Evolutionary conservation across 106 monocot genomes (phyloP).

Genomic region (Acorus gramineus): DNA sequence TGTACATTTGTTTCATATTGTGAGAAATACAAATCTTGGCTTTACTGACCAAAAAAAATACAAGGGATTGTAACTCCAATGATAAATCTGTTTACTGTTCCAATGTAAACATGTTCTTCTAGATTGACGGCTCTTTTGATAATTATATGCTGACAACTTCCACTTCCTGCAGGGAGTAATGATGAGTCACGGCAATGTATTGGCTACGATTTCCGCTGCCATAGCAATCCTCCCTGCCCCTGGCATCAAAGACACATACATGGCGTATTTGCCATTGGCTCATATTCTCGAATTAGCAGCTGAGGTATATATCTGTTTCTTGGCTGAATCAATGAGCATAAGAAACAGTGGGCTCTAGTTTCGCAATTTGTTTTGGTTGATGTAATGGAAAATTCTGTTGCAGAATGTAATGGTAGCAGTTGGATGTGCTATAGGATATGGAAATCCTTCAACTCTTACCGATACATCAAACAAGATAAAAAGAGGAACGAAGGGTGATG

Average conservation of each 20-base stretch:
- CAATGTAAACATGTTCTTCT: too few relatives aligned
- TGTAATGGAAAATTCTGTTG: slow-evolving; percentile 5
- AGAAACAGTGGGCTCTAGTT: too few relatives aligned
- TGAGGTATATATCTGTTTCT: slow-evolving; percentile 41
- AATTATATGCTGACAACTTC: neutral
- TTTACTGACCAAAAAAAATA: too few relatives aligned
- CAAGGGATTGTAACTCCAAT: too few relatives aligned
- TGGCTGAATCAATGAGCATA: neutral
- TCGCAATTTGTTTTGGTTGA: too few relatives aligned
- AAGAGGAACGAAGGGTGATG: slow-evolving; percentile 92
- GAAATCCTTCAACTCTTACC: slow-evolving; percentile 88
- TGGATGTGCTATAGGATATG: slow-evolving; percentile 87
- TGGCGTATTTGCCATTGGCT: slow-evolving; percentile 94
- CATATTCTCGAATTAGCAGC: slow-evolving; percentile 99
- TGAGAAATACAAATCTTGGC: too few relatives aligned
- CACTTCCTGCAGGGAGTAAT: slow-evolving; percentile 66
- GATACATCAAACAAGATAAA: slow-evolving; percentile 99
- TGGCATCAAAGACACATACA: slow-evolving; percentile 74
- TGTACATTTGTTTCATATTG: too few relatives aligned
- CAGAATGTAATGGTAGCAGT: slow-evolving; percentile 78
- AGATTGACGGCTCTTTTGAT: neutral
- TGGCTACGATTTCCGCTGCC: slow-evolving; percentile 79
- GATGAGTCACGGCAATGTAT: slow-evolving; percentile 92
- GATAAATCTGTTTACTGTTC: too few relatives aligned
- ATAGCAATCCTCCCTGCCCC: slow-evolving; percentile 87